A percentile compares a stretch with the other conserved stretches of the same genome.
Evolutionary conservation across 345 rosid species (phyloP).

Genomic region (Mercurialis annua): DNA sequence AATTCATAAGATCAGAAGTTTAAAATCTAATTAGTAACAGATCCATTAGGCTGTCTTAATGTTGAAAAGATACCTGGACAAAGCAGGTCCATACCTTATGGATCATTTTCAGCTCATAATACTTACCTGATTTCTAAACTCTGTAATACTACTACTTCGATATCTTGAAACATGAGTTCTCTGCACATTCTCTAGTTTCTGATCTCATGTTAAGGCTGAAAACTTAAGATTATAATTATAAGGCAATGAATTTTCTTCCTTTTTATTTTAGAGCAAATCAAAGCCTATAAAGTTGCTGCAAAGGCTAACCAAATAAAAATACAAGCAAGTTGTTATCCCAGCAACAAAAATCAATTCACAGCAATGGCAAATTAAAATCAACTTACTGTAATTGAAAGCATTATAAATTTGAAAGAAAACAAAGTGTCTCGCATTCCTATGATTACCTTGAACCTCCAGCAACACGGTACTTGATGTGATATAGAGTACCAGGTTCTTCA

Average conservation of each 20-base stretch:
- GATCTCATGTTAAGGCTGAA: not conserved
- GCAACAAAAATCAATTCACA: not conserved
- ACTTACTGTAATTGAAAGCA: not conserved
- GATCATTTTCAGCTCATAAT: no score
- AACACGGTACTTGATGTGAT: slow-evolving; percentile 89
- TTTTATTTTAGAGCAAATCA: not conserved
- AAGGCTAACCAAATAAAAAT: not conserved
- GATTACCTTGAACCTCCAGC: slow-evolving; percentile 86
- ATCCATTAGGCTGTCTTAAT: no score
- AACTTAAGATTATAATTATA: not conserved
- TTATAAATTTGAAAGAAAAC: not conserved
- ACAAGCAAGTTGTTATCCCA: not conserved
- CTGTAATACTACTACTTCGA: not conserved
- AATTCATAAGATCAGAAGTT: no score
- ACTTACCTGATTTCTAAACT: not conserved
- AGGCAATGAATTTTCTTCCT: not conserved
- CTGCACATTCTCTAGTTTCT: not conserved
- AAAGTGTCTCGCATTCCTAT: not conserved
- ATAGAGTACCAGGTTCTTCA: slow-evolving; percentile 83
- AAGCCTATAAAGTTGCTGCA: not conserved
- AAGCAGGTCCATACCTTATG: no score
- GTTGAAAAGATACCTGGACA: no score
- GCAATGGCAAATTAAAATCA: slow-evolving; percentile 1
- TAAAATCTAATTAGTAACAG: no score
- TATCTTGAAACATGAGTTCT: not conserved